Percentiles rank a stretch among this genome's conserved stretches.
phyloP scores from a whole-genome alignment of 768 basidiomycete species.

The Lactarius quietus region DNA sequence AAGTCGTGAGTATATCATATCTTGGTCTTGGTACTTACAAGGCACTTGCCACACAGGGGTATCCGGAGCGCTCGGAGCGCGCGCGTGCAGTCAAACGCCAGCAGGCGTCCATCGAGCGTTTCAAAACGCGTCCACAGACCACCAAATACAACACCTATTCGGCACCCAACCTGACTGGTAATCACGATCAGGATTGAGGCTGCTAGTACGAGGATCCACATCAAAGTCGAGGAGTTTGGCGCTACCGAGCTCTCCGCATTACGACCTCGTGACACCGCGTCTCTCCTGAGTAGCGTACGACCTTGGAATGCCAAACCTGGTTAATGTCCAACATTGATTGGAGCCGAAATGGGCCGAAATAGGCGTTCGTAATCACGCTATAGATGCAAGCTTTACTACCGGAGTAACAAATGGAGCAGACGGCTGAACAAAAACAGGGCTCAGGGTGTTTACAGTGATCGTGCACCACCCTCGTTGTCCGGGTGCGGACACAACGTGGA shows the following conservation, averaged over 20 bases:
- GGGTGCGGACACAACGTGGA: conserved; percentile 14
- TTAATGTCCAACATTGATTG: neutral
- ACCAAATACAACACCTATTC: neutral
- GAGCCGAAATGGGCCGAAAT: neutral
- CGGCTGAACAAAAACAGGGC: neutral
- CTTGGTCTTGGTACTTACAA: neutral
- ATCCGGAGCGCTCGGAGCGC: neutral
- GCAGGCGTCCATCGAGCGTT: neutral
- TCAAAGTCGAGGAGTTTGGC: neutral
- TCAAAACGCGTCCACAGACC: neutral
- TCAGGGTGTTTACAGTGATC: neutral
- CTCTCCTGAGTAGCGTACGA: neutral
- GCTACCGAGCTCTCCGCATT: neutral
- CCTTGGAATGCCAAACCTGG: neutral
- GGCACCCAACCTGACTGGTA: neutral
- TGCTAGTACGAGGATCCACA: neutral
- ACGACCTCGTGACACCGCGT: conserved; percentile 4
- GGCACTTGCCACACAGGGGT: neutral
- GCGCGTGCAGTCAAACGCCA: neutral
- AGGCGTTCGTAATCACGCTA: neutral
- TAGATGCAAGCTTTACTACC: neutral
- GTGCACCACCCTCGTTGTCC: conserved; percentile 10
- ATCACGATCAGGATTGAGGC: conserved; percentile 1
- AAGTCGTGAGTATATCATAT: neutral
- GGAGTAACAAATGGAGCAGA: no score